Evolutionary conservation across 345 rosid genomes (phyloP), one percentile per base, ranked within the genome.

Genomic region (Eucalyptus melliodora): DNA sequence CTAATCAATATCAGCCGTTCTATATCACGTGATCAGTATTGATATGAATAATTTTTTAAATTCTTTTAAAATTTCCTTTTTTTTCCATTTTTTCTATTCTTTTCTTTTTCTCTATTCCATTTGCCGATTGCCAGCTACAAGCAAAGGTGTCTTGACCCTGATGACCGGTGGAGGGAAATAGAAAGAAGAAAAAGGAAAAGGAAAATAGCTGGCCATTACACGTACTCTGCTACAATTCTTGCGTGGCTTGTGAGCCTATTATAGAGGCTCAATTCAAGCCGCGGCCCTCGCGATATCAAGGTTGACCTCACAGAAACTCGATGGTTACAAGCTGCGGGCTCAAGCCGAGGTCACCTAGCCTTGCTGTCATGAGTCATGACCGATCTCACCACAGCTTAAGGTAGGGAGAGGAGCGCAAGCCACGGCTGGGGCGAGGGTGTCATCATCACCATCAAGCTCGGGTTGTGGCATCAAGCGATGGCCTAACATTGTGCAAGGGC

Each of bases 1-100:
- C 2, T 10, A 72, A 0, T 34, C 14, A 34, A 5, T 0, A 2
- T 21, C 26, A 0, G 0, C 0, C 0, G 1, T 31, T 15, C 4
- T 31, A 16, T 0, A 15, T 9, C 7, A 67, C 3, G 16, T 16
- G 0, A 9, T 3, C 4, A 4, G 0, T 16, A 9, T 31, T 69
- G 3, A 16, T 4, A 17, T 72, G 3, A 72, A 19, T 23, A 11
- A 21, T 6, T 72, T 2, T 19, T 72, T 6, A 2, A 72, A 19
- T 72, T 34, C 26, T 69, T 72, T 72, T 1, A 17, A 37, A 72
- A 72, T 9, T 3, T 72, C 11, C 1, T 16, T 65, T 31, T n/a
- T 16, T 67, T 16, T 67, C 5, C 3, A 2, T 9, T 34, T 17
- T 69, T 9, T 17, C 5, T 34, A 9, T 9, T 19, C 2, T 19